Conservation (phyloP, 192 early-diverging fungal genomes). For the Geranomyces variabilis region DNA sequence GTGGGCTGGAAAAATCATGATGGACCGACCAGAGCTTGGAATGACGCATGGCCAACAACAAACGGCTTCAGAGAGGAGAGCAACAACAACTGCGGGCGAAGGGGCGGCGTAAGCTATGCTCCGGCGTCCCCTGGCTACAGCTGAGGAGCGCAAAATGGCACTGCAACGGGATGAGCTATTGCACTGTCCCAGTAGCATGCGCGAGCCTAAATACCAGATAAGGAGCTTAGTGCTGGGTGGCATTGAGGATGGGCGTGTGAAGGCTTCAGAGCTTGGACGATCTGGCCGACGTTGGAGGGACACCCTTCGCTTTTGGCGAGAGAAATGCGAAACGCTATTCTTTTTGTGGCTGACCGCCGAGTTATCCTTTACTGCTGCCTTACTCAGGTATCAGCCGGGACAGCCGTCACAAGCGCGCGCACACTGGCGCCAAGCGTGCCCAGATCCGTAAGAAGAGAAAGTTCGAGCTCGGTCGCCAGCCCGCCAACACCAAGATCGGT, state of each 20-base stretch:
- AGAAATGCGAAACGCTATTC: not conserved
- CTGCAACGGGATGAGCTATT: not conserved
- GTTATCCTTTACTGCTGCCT: not conserved
- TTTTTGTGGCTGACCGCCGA: not conserved
- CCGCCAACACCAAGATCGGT: constrained; percentile 97
- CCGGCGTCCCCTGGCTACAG: not conserved
- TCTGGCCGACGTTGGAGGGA: too few relatives aligned
- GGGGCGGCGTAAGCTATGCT: not conserved
- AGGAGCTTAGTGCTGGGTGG: too few relatives aligned
- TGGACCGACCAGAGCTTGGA: not conserved
- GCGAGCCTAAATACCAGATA: too few relatives aligned
- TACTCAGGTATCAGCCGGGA: constrained; percentile 95
- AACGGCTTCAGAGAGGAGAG: not conserved
- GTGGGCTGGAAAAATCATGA: too few relatives aligned
- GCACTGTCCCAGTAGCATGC: too few relatives aligned
- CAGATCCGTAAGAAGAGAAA: constrained; percentile 99
- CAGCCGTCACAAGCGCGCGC: constrained; percentile 97
- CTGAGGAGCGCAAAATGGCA: not conserved
- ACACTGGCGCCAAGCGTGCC: constrained; percentile 98
- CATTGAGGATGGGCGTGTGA: too few relatives aligned
- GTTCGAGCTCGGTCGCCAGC: constrained; percentile 99
- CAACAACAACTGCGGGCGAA: not conserved
- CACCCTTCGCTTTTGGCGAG: too few relatives aligned
- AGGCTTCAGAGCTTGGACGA: too few relatives aligned
- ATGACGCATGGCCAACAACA: not conserved